A percentile compares a stretch with the other conserved stretches of the same genome.
Conservation (phyloP, 768 basidiomycete species). For the Dictyophora rubrovolvata region DNA sequence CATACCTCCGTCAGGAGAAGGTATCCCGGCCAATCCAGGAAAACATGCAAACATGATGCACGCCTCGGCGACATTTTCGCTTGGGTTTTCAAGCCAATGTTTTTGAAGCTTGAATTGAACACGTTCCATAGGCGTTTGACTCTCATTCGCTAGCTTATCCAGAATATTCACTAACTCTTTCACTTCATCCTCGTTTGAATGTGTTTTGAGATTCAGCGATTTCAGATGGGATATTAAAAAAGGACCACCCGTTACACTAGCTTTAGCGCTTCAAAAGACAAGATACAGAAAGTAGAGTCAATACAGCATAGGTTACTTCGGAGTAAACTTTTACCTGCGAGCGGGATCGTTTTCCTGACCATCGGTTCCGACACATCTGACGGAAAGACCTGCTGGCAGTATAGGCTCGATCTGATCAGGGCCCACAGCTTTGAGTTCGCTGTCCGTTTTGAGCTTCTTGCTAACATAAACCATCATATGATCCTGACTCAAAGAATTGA, state of each 20-base stretch:
- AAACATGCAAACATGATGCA: not conserved
- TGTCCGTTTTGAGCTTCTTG: not conserved
- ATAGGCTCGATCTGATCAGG: not conserved
- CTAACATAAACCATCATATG: not conserved
- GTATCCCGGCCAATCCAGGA: not conserved
- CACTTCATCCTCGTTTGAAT: not conserved
- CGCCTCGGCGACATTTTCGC: not conserved
- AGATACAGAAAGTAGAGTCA: not conserved
- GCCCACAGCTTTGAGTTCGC: not conserved
- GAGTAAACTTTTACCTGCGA: not conserved
- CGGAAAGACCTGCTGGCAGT: not conserved
- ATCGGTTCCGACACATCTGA: not conserved
- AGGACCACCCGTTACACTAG: not conserved
- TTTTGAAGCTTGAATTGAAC: not conserved
- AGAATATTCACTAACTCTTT: not conserved
- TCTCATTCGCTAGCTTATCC: not conserved
- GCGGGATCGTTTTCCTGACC: not conserved
- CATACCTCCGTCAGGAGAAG: not conserved
- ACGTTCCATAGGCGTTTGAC: not conserved
- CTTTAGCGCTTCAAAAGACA: not conserved
- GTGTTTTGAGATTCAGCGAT: not conserved
- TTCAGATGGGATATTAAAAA: not conserved
- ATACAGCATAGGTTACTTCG: not conserved
- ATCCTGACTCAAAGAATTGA: not conserved
- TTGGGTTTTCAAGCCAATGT: not conserved